Evolutionary conservation across 148 eudicot species (phyloP), one percentile per base, ranked within the genome.

Genomic region (Fagopyrum homotropicum): DNA sequence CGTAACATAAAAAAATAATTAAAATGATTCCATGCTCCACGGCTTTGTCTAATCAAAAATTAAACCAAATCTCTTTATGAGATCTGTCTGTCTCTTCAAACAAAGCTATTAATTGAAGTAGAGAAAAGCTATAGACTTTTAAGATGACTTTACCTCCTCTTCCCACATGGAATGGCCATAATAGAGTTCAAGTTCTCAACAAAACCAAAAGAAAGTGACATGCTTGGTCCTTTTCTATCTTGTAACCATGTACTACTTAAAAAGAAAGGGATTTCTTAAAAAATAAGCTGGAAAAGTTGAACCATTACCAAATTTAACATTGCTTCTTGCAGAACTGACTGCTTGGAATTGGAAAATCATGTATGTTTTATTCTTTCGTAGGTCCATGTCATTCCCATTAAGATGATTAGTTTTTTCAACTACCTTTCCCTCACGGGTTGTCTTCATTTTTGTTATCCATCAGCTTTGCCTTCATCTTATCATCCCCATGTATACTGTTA

Each of bases 91-190:
- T 66, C 71, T 15, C 71, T 66, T 46, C 47, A 66, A 66, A 66
- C n/a, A 29, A 30, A 63, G 17, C 69, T 63, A 63, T 29, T 63
- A 63, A 63, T 30, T 63, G 69, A 30, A 30, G 40, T 63, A 63
- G 69, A 66, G 17, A 66, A 60, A 66, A 35, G 71, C 71, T 66
- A 40, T 40, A 66, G 71, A 66, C 47, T 66, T 66, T 43, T 66
- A 66, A 66, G 46, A 66, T 66, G 71, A 66, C 47, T 66, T 66
- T 40, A 46, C 71, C 47, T 66, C 71, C 71, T 66, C 64, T 66
- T 66, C 71, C 71, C 71, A 66, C 71, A 66, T 40, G 71, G 43
- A 40, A 66, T 66, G 71, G 43, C 71, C 71, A 4, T 66, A 43
- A 66, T 35, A 17, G 40, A 66, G 71, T 66, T 66, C 71, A 66